Evolutionary conservation across 345 rosid species (phyloP).

Genomic region (Rubroshorea leprosula): DNA sequence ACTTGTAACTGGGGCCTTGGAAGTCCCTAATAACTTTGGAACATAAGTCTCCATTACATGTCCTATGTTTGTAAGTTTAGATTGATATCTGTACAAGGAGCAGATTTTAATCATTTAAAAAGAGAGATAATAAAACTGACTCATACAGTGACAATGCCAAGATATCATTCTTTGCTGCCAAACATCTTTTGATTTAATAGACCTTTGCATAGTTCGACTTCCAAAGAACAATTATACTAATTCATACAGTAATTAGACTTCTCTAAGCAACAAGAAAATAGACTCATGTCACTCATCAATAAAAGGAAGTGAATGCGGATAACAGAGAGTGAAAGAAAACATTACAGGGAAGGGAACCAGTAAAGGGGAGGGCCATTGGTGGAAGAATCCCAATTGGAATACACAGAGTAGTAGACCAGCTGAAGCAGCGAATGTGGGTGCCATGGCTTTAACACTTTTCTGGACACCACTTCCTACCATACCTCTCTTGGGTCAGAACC

Average conservation of each 20-base stretch:
- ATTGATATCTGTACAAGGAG: constrained; percentile 32
- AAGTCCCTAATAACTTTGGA: constrained; percentile 52
- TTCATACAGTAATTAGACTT: too few species aligned
- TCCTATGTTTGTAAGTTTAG: constrained; percentile 66
- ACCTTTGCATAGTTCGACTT: too few species aligned
- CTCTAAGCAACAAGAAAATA: too few species aligned
- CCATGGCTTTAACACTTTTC: constrained; percentile 53
- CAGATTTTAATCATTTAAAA: not conserved
- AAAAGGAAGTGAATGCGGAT: not conserved
- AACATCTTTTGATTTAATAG: too few species aligned
- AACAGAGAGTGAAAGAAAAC: constrained; percentile 3
- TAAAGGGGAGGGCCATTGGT: constrained; percentile 67
- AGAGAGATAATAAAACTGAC: constrained; percentile 1
- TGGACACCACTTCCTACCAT: constrained; percentile 50
- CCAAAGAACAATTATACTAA: too few species aligned
- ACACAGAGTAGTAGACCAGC: constrained; percentile 60
- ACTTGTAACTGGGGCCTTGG: constrained; percentile 69
- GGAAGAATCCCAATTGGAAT: constrained; percentile 62
- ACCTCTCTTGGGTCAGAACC: constrained; percentile 43
- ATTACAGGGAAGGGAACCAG: constrained; percentile 82
- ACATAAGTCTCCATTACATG: constrained; percentile 65
- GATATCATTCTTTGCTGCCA: too few species aligned
- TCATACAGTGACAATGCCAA: not conserved
- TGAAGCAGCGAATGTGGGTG: constrained; percentile 71
- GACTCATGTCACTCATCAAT: too few species aligned